A percentile compares a stretch with the other conserved stretches of the same genome.
phyloP scores from a whole-genome alignment of 441 rosid species.

The Populus tomentosa region DNA sequence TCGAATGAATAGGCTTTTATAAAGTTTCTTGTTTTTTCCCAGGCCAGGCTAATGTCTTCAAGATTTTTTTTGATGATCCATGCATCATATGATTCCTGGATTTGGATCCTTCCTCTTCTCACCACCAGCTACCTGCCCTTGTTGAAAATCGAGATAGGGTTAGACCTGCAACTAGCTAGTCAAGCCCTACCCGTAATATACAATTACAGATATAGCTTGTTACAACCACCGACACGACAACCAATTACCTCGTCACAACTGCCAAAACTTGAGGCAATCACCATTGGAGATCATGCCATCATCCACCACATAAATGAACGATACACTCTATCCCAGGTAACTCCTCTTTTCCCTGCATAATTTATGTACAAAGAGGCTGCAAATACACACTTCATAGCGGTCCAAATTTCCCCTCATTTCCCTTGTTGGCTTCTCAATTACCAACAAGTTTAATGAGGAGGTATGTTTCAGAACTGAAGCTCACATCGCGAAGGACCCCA shows the following conservation, averaged over 20 bases:
- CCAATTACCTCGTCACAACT: background rate
- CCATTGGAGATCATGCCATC: background rate
- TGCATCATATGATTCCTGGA: background rate
- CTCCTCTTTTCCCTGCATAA: background rate
- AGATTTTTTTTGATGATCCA: background rate
- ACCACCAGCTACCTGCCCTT: background rate
- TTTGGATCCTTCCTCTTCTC: background rate
- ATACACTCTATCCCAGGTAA: no score
- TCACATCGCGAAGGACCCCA: background rate
- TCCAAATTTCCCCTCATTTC: background rate
- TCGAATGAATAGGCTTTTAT: background rate
- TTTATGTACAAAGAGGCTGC: background rate
- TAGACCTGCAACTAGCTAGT: background rate
- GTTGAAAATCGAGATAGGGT: background rate
- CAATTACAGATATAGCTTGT: no score
- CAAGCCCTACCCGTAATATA: no score
- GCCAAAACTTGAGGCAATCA: background rate
- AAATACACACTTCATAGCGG: background rate
- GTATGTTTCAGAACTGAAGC: background rate
- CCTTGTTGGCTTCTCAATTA: background rate
- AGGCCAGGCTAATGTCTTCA: background rate
- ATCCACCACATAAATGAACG: background rate
- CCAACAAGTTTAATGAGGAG: background rate
- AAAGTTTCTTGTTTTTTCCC: background rate
- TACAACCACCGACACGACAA: no score